Evolutionary conservation across 1,139 yeast genomes (phyloP).

Genomic region (Kazachstania sp.): DNA sequence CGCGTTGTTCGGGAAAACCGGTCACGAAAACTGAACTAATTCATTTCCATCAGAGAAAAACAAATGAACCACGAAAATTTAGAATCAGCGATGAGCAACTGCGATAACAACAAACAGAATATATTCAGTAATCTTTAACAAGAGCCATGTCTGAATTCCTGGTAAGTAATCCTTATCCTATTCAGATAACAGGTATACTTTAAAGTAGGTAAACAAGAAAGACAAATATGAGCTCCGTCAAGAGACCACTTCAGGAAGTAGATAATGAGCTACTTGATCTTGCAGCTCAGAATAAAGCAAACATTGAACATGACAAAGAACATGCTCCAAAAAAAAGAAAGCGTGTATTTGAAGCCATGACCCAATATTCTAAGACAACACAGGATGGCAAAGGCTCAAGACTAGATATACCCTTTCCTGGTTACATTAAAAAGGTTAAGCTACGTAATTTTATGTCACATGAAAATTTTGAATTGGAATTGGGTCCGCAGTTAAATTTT

Average conservation of each 20-base stretch:
- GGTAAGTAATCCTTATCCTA: no score
- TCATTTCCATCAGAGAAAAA: no score
- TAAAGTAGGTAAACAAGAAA: no score
- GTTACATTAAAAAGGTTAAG: conserved; percentile 46
- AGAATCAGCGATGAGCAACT: no score
- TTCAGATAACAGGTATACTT: no score
- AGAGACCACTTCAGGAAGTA: conserved; percentile 11
- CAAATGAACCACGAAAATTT: no score
- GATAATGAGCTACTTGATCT: conserved; percentile 14
- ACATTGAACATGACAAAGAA: conserved; percentile 5
- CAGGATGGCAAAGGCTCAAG: conserved; percentile 2
- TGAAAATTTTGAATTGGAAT: conserved; percentile 59
- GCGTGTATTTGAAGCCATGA: conserved; percentile 24
- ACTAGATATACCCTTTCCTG: conserved; percentile 20
- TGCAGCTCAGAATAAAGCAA: conserved; percentile 7
- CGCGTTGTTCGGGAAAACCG: no score
- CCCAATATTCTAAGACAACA: conserved; percentile 17
- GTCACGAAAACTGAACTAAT: no score
- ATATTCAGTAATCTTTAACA: no score
- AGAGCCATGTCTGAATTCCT: no score
- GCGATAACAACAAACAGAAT: no score
- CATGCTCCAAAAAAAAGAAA: conserved; percentile 14
- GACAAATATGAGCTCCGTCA: not conserved
- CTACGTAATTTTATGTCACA: conserved; percentile 80
- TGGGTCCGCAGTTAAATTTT: conserved; percentile 83